Conservation (phyloP, 331 rosid genomes). For the Telfairia occidentalis region DNA sequence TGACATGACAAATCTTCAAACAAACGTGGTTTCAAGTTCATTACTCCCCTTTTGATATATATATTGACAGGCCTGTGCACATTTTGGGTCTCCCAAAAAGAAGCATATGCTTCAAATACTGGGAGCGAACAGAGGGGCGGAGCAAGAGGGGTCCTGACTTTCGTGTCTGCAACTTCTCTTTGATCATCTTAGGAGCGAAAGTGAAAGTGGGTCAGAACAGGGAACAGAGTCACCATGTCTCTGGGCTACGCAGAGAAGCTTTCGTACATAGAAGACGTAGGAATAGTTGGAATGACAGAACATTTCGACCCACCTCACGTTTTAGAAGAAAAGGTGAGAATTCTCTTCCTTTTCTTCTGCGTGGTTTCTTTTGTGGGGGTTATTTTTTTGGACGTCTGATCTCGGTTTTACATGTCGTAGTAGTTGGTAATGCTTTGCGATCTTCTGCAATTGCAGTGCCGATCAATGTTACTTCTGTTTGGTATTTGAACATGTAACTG, state of each 20-base stretch:
- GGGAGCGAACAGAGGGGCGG: not conserved
- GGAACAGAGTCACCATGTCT: slow-evolving; percentile 42
- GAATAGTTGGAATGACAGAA: slow-evolving; percentile 89
- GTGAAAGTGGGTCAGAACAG: slow-evolving; percentile 16
- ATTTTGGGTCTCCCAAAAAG: not conserved
- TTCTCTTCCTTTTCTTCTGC: not conserved
- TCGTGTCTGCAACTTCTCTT: not conserved
- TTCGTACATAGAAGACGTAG: slow-evolving; percentile 91
- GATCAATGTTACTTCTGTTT: slow-evolving; percentile 12
- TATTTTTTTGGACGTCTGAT: not conserved
- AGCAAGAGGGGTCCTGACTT: not conserved
- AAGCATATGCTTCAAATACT: not conserved
- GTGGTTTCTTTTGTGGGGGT: not conserved
- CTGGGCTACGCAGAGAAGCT: slow-evolving; percentile 96
- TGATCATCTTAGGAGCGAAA: slow-evolving; percentile 10
- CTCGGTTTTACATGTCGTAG: slow-evolving; percentile 11
- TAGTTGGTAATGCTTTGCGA: slow-evolving; percentile 13
- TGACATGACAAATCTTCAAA: not conserved
- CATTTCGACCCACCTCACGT: slow-evolving; percentile 59
- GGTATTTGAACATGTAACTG: slow-evolving; percentile 12
- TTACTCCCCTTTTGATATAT: not conserved
- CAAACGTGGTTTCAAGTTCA: not conserved
- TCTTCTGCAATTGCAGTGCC: slow-evolving; percentile 15
- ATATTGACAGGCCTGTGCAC: not conserved
- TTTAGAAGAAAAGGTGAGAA: slow-evolving; percentile 61